Conservation (phyloP, 805 yeast species). For the Middelhovenomyces tepae region DNA sequence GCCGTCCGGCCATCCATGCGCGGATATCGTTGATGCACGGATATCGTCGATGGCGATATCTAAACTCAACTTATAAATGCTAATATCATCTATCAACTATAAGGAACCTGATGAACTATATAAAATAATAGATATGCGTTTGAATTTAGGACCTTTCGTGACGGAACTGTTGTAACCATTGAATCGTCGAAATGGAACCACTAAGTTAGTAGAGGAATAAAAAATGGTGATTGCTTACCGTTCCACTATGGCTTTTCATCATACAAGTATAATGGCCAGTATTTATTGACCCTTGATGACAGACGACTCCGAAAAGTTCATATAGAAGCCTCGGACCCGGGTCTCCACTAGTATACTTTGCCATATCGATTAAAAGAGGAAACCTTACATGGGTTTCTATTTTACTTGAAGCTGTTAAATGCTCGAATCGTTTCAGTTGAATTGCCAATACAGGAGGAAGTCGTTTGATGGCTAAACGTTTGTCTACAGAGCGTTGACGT, state of each 20-base stretch:
- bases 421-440: constrained; percentile 72
- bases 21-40: too few relatives aligned
- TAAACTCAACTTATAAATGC: too few relatives aligned
- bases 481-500: constrained; percentile 54
- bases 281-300: constrained; percentile 87
- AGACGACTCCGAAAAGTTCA: constrained; percentile 78
- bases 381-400: constrained; percentile 65
- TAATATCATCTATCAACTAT: too few relatives aligned
- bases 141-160: constrained; percentile 55
- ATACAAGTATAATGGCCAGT: constrained; percentile 91
- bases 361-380: constrained; percentile 67
- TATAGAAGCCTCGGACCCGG: constrained; percentile 41
- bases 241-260: constrained; percentile 58
- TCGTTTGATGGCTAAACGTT: constrained; percentile 57
- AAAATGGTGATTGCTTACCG: constrained; percentile 15
- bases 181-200: constrained; percentile 95
- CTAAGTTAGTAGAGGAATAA: constrained; percentile 20
- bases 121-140: constrained; percentile 70
- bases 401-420: constrained; percentile 47
- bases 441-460: constrained; percentile 73
- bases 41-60: too few relatives aligned
- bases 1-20: too few relatives aligned
- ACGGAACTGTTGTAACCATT: constrained; percentile 56
- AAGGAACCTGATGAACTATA: constrained; percentile 21
- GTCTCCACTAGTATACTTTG: constrained; percentile 37